Conservation (phyloP, 2,329 filamentous ascomycete species). For the Claviceps purpurea region DNA sequence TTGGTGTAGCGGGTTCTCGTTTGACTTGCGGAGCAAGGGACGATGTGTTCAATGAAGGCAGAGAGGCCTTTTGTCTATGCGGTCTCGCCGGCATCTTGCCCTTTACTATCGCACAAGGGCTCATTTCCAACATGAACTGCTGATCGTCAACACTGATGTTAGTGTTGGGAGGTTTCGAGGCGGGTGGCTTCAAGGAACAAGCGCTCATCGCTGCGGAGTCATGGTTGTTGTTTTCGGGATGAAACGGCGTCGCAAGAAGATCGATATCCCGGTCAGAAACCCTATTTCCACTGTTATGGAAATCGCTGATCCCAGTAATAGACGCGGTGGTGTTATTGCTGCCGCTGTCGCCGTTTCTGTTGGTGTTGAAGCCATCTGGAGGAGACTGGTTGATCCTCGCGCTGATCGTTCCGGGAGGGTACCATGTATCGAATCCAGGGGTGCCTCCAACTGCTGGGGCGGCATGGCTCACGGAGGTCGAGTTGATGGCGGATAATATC, state of each 20-base stretch:
- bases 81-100: conserved; percentile 22
- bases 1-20: conserved; percentile 18
- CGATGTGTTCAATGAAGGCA: conserved; percentile 9
- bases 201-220: not conserved
- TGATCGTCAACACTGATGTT: conserved; percentile 21
- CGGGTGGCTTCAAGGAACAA: conserved; percentile 24
- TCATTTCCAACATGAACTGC: conserved; percentile 22
- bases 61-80: conserved; percentile 14
- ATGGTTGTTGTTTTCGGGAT: not conserved
- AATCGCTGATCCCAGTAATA: not conserved
- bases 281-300: not conserved
- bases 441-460: conserved; percentile 17
- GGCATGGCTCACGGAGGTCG: conserved; percentile 8
- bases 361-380: conserved; percentile 9
- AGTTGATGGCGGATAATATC: conserved; percentile 11
- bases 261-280: not conserved
- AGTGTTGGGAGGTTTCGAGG: conserved; percentile 26
- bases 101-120: conserved; percentile 18
- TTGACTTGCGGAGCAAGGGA: conserved; percentile 16
- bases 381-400: conserved; percentile 13
- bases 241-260: not conserved
- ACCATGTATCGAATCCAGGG: conserved; percentile 25
- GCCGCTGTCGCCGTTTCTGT: conserved; percentile 7
- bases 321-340: conserved; percentile 4
- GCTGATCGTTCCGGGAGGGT: conserved; percentile 18